phyloP scores from a whole-genome alignment of 2,329 filamentous ascomycete species.

The Dactylellina parvicollis region DNA sequence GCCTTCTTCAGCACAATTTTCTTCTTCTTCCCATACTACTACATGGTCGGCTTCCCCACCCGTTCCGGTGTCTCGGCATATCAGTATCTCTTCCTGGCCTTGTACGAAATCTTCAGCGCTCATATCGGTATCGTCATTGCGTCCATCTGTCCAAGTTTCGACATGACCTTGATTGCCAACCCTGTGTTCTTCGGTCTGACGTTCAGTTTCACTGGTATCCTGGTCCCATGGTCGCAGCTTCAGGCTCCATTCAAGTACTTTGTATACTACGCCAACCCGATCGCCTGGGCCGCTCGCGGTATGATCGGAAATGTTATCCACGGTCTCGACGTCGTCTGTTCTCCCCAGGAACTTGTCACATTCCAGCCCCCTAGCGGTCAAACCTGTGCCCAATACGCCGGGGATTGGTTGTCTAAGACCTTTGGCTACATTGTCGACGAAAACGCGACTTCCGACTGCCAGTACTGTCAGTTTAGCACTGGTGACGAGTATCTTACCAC shows the following conservation, averaged over 20 bases:
- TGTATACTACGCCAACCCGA: constrained; percentile 70
- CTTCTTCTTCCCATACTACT: constrained; percentile 83
- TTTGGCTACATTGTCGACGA: constrained; percentile 74
- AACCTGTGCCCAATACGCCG: constrained; percentile 74
- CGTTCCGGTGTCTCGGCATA: constrained; percentile 75
- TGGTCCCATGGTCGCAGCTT: constrained; percentile 73
- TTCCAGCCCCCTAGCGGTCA: constrained; percentile 74
- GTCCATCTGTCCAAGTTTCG: constrained; percentile 76
- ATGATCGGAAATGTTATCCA: constrained; percentile 73
- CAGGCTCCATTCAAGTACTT: constrained; percentile 78
- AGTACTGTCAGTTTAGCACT: constrained; percentile 74
- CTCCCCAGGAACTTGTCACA: constrained; percentile 68
- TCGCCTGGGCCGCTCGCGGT: constrained; percentile 77
- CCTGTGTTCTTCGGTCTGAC: constrained; percentile 86
- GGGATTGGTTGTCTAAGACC: constrained; percentile 66
- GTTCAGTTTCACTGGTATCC: constrained; percentile 78
- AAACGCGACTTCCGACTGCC: constrained; percentile 69
- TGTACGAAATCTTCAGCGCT: constrained; percentile 66
- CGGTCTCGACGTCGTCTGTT: constrained; percentile 66
- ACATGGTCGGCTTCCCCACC: constrained; percentile 74
- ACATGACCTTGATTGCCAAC: constrained; percentile 60
- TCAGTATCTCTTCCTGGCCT: constrained; percentile 78
- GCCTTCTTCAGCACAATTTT: constrained; percentile 72
- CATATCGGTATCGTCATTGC: constrained; percentile 84
- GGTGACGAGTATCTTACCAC: constrained; percentile 74